These are phyloP conservation scores for Penicillium frequentans DNA, from an alignment of 2,329 filamentous ascomycete species.

Conservation along the genomic window DNA sequence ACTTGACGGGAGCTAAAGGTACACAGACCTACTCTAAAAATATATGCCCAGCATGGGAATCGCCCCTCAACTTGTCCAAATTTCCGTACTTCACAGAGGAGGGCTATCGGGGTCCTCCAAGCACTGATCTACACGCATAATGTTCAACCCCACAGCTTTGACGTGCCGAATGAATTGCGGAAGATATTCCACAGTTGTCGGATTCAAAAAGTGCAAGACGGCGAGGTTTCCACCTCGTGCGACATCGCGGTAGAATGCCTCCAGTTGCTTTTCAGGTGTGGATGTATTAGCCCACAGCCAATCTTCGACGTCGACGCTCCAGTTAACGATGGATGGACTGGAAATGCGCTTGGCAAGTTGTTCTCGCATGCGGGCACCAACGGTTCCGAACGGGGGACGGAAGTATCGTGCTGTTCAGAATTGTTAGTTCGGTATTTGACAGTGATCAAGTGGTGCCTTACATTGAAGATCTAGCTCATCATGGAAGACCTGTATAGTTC, in stretches of 20 bases:
- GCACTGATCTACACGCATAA: slow-evolving; percentile 68
- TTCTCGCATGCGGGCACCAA: slow-evolving; percentile 66
- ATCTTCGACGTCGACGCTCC: slow-evolving; percentile 71
- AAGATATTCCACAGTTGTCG: slow-evolving; percentile 64
- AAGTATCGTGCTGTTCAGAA: slow-evolving; percentile 55
- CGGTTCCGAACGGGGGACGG: slow-evolving; percentile 67
- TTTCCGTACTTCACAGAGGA: slow-evolving; percentile 6
- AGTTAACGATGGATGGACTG: slow-evolving; percentile 62
- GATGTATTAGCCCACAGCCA: slow-evolving; percentile 64
- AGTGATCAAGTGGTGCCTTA: slow-evolving; percentile 14
- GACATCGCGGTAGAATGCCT: slow-evolving; percentile 64
- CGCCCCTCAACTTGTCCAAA: neutral
- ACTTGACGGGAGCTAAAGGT: neutral
- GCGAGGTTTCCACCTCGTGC: slow-evolving; percentile 63
- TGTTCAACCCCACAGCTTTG: slow-evolving; percentile 62
- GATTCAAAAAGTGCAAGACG: slow-evolving; percentile 69
- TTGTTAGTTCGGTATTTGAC: neutral
- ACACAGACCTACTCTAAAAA: slow-evolving; percentile 5
- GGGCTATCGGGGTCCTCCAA: slow-evolving; percentile 55
- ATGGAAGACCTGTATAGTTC: slow-evolving; percentile 33
- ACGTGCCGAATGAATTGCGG: slow-evolving; percentile 65
- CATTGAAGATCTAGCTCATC: slow-evolving; percentile 34
- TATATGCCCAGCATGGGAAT: neutral
- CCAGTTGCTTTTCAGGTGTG: slow-evolving; percentile 67
- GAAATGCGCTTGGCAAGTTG: slow-evolving; percentile 55